Evolutionary conservation across 2,329 filamentous ascomycete genomes (phyloP).

Genomic region (Dactylellina cionopaga): DNA sequence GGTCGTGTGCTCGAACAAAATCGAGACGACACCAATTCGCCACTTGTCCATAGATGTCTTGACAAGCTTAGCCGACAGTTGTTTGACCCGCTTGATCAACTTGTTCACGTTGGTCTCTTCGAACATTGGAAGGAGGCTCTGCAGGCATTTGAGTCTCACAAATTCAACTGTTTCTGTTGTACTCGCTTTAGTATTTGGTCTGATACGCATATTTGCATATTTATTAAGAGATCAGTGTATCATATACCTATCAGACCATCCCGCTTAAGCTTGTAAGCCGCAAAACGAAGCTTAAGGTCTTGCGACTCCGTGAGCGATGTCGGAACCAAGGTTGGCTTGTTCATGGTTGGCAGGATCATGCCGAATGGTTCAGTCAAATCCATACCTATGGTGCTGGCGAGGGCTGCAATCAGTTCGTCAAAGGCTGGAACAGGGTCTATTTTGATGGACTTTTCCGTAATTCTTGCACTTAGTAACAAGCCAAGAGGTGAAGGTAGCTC

Average conservation of each 20-base stretch:
- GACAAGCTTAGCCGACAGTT: background rate
- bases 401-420: too few species aligned
- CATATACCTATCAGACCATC: constrained; percentile 6
- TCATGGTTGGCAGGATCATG: background rate
- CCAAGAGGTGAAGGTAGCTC: background rate
- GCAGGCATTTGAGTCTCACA: constrained; percentile 11
- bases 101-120: constrained; percentile 2
- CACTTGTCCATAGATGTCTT: background rate
- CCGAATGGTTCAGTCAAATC: background rate
- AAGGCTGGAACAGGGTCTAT: too few species aligned
- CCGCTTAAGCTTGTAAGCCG: constrained; percentile 8
- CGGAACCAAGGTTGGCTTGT: background rate
- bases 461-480: too few species aligned
- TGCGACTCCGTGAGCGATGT: background rate
- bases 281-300: constrained; percentile 6
- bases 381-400: background rate
- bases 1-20: constrained; percentile 6
- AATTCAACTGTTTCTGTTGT: constrained; percentile 7
- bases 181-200: background rate
- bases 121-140: constrained; percentile 16
- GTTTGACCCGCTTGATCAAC: background rate
- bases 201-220: background rate
- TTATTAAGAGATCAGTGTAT: background rate
- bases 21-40: background rate
- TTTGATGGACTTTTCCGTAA: too few species aligned